Base-by-base conservation (phyloP, 805 yeast species). In the Teunomyces gatunensis region DNA sequence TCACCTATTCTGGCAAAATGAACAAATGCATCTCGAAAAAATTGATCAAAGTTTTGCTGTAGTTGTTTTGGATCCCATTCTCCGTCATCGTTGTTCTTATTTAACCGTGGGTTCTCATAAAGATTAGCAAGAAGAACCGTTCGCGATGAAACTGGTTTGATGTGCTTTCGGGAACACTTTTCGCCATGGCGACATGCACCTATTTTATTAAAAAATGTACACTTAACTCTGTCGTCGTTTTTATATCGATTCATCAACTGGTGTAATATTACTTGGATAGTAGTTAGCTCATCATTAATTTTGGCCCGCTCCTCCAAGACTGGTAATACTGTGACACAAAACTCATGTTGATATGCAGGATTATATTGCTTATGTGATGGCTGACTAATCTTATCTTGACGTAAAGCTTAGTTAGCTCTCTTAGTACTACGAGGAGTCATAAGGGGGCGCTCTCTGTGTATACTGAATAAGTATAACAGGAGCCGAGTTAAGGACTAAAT, bases 181-280 rank as follows among this genome's bases (percentile, higher is more conserved):
- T 84, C 90, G 0, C 97, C 97, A 63, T 91, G 97, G 50, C 97
- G 75, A 59, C 98, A 91, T 0, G 96, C 95, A 0, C 98, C 98
- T 27, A 89, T 87, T 61, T 85, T 88, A 52, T 77, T 73, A 60
- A 83, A 89, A 61, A 90, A 90, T 33, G 80, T 71, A 54, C 85
- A 79, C 25, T 32, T 33, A 10, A 20, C 12, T 12, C 51, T 33
- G 34, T 51, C 54, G 36, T 48, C 51, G 18, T 36, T 12, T 28
- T 34, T 28, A 32, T 36, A 28, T 25, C 34, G 44, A 23, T 36
- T 30, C 47, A 44, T 44, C 15, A 25, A 25, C 11, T 6, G 27
- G 11, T 25, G 10, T 25, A 9, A 10, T 25, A 6, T 25, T 25
- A 9, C 10, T 25, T 25, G 4, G 7, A 9, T 9, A 3, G 27